Base-by-base conservation (phyloP, 2,329 filamentous ascomycete species). In the Graphiopsis chlorocephala region DNA sequence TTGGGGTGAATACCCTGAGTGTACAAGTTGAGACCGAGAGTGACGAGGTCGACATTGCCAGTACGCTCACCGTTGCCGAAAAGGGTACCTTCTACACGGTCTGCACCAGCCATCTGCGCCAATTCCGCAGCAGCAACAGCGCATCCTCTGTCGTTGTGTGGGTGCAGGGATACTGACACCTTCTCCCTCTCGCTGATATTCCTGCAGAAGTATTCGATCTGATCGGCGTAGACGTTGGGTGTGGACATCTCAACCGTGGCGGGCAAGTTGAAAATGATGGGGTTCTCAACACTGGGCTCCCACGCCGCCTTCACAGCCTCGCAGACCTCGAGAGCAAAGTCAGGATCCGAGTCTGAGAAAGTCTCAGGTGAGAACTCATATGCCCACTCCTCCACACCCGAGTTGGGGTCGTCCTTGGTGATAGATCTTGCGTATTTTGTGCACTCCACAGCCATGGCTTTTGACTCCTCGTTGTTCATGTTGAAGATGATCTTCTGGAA, bases 21-120 rank as follows among this genome's bases (percentile, higher is more conserved):
- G 79, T 98, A 98, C 20, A 98, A 87, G 77, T 98, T 98, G 65
- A 98, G 83, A 31, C 88, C 95, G 64, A 98, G 84, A 35, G 93
- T 98, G 58, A 98, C 93, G 63, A 98, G 84, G 75, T 98, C 94
- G 23, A 97, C 93, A 73, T 98, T 98, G 68, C 94, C 95, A 0
- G 94, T 98, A 68, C 95, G 84, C 83, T 99, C 94, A 65, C 95
- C 94, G 72, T 98, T 98, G 61, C 93, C 93, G 75, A 97, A 96
- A 45, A 97, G 83, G 68, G 92, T 97, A 53, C 94, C 94, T 78
- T 98, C 94, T 15, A 98, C 94, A 75, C 95, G 84, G 78, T 97
- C 92, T 38, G 93, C 95, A 62, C 94, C 95, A 20, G 93, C 95
- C 93, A 98, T 97, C 78, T 97, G 93, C 7, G 90, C 94, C 72